Conservation (phyloP, 495 filamentous ascomycete genomes). For the Bathelium albidoporum region DNA sequence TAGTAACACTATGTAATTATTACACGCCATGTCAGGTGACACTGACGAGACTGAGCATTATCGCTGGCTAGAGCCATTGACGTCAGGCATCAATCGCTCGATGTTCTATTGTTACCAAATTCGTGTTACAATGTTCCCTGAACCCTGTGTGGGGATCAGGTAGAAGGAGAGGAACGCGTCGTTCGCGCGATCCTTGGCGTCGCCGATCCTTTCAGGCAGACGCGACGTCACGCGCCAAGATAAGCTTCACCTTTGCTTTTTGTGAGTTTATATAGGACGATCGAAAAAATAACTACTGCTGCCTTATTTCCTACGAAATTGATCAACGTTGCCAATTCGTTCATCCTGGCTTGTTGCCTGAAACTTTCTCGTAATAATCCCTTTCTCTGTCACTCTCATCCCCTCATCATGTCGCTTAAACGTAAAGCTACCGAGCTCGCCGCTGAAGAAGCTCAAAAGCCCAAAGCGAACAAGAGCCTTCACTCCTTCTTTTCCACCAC, state of each 20-base stretch:
- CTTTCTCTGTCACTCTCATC: neutral
- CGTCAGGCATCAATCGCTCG: neutral
- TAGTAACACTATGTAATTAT: neutral
- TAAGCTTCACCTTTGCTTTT: neutral
- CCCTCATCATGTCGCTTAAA: conserved; percentile 43
- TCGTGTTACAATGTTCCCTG: neutral
- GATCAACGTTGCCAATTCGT: neutral
- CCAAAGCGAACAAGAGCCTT: conserved; percentile 55
- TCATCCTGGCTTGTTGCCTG: neutral
- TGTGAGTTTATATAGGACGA: neutral
- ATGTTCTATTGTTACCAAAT: too few species aligned
- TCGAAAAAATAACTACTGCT: too few species aligned
- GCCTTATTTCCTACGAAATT: neutral
- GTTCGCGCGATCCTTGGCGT: neutral
- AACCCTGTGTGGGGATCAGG: neutral
- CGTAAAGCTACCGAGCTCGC: conserved; percentile 52
- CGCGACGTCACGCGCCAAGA: conserved; percentile 1
- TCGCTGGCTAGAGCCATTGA: neutral
- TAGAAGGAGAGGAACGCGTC: neutral
- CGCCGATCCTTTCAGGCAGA: neutral
- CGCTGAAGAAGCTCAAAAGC: conserved; percentile 52
- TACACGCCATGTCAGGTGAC: neutral
- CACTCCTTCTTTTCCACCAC: conserved; percentile 50
- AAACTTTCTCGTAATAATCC: neutral
- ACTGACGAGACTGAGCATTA: neutral